Conservation (phyloP, 2,329 filamentous ascomycete genomes). For the Amesomyces nigricolor region DNA sequence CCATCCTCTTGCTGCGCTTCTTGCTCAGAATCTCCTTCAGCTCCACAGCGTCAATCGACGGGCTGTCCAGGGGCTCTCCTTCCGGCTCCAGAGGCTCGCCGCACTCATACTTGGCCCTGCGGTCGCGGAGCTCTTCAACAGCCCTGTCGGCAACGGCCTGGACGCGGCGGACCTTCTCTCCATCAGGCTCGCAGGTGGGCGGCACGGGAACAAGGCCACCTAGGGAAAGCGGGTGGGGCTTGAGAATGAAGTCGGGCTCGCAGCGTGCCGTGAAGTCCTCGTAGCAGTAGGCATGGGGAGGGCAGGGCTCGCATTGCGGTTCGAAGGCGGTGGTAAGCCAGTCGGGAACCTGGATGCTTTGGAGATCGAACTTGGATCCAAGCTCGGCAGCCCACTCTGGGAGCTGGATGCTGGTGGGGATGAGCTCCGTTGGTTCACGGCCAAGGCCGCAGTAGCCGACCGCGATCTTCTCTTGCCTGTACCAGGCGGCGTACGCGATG, state of each 20-base stretch:
- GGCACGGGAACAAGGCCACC: constrained; percentile 77
- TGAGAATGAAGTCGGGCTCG: constrained; percentile 80
- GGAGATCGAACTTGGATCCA: constrained; percentile 42
- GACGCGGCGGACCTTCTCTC: constrained; percentile 81
- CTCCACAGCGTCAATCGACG: constrained; percentile 60
- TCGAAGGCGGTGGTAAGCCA: constrained; percentile 63
- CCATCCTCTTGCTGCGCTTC: constrained; percentile 77
- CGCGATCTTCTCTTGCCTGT: constrained; percentile 90
- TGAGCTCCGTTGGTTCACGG: constrained; percentile 48
- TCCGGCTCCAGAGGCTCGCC: constrained; percentile 62
- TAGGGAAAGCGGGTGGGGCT: constrained; percentile 75
- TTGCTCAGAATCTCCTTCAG: constrained; percentile 71
- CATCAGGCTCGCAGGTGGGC: constrained; percentile 91
- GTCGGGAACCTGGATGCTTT: constrained; percentile 55
- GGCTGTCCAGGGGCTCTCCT: constrained; percentile 53
- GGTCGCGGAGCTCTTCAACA: constrained; percentile 77
- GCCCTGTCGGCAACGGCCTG: constrained; percentile 83
- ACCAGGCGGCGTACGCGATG: constrained; percentile 71
- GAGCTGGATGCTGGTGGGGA: constrained; percentile 42
- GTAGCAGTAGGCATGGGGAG: constrained; percentile 84
- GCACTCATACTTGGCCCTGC: constrained; percentile 86
- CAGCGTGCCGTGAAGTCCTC: constrained; percentile 71
- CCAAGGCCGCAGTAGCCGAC: constrained; percentile 92
- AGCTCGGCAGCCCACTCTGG: constrained; percentile 36
- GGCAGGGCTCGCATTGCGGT: constrained; percentile 85